Percentiles rank a stretch among this genome's conserved stretches.
Evolutionary conservation across 805 yeast genomes (phyloP).

Genomic region (Lachancea dasiensis): DNA sequence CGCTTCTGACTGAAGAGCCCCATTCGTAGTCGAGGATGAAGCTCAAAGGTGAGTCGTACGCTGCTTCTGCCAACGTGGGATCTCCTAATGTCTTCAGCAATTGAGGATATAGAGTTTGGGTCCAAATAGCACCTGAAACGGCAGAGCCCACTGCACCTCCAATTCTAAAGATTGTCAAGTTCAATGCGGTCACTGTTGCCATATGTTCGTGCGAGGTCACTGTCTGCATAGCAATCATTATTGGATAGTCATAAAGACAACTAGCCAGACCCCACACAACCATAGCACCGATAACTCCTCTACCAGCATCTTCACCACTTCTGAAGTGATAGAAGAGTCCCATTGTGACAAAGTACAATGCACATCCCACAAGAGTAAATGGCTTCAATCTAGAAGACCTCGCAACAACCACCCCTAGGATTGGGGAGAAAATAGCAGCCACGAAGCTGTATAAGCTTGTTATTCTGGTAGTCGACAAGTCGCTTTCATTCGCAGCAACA

Average conservation of each 20-base stretch:
- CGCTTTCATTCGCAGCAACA: slow-evolving; percentile 55
- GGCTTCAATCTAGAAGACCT: slow-evolving; percentile 48
- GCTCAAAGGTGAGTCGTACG: slow-evolving; percentile 49
- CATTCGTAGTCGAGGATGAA: slow-evolving; percentile 45
- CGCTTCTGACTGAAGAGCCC: slow-evolving; percentile 60
- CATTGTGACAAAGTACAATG: slow-evolving; percentile 52
- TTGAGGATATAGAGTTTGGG: slow-evolving; percentile 46
- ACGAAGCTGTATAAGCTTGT: slow-evolving; percentile 56
- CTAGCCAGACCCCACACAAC: slow-evolving; percentile 66
- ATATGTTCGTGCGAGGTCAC: slow-evolving; percentile 58
- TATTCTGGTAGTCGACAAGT: slow-evolving; percentile 55
- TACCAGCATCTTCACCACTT: slow-evolving; percentile 42
- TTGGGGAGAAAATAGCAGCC: slow-evolving; percentile 53
- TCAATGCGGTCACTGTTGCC: slow-evolving; percentile 58
- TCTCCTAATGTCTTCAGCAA: slow-evolving; percentile 35
- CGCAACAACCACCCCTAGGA: slow-evolving; percentile 48
- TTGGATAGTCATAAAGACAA: slow-evolving; percentile 60
- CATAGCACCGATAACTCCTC: slow-evolving; percentile 47
- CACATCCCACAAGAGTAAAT: slow-evolving; percentile 53
- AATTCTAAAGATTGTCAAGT: slow-evolving; percentile 50
- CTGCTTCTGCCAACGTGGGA: slow-evolving; percentile 36
- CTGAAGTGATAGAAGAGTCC: slow-evolving; percentile 48
- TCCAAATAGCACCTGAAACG: slow-evolving; percentile 73
- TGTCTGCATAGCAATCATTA: slow-evolving; percentile 56
- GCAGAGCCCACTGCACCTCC: slow-evolving; percentile 64